Evolutionary conservation across 805 yeast species (phyloP).

Genomic region (Kodamaea restingae): DNA sequence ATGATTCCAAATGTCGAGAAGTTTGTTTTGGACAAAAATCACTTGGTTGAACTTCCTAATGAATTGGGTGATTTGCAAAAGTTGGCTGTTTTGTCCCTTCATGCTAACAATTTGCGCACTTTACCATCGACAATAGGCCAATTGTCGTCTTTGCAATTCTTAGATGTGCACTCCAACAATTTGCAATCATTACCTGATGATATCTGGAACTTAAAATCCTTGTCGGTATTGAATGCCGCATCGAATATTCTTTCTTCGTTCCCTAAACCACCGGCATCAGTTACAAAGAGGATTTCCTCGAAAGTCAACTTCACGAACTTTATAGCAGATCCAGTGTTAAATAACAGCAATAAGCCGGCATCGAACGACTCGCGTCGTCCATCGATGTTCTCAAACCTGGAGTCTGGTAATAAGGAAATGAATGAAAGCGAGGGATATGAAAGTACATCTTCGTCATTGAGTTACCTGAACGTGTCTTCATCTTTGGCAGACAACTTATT

Average conservation of each 20-base stretch:
- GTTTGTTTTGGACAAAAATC: constrained; percentile 75
- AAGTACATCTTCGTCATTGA: constrained; percentile 3
- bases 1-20: constrained; percentile 66
- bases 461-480: constrained; percentile 8
- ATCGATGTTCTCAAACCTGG: constrained; percentile 8
- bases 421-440: constrained; percentile 6
- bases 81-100: constrained; percentile 64
- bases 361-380: constrained; percentile 9
- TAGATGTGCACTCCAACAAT: constrained; percentile 85
- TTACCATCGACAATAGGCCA: constrained; percentile 65
- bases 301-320: constrained; percentile 21
- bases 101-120: constrained; percentile 67
- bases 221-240: constrained; percentile 62
- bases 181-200: constrained; percentile 64
- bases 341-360: constrained; percentile 7
- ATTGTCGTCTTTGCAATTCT: constrained; percentile 53
- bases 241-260: constrained; percentile 64
- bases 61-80: constrained; percentile 57
- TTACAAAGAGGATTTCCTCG: constrained; percentile 31
- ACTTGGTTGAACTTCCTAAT: constrained; percentile 69
- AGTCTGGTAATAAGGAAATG: neutral
- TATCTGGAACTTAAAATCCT: constrained; percentile 57
- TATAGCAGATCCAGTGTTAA: constrained; percentile 7
- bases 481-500: constrained; percentile 50
- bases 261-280: constrained; percentile 46